Conservation (phyloP, 2,329 filamentous ascomycete species). For the Cucurbitaria berberidis region DNA sequence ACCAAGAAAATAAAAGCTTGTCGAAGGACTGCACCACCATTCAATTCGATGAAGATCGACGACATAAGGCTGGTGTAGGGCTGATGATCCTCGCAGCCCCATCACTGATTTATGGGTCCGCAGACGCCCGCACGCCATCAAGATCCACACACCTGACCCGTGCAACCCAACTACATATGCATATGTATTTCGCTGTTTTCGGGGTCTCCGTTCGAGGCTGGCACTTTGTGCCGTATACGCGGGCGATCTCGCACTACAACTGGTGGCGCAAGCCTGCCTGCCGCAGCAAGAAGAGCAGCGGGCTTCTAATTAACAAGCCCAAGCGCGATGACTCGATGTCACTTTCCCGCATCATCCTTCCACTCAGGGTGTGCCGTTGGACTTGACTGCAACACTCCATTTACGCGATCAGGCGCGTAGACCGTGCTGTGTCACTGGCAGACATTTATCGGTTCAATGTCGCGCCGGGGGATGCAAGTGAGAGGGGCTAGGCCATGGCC, state of each 20-base stretch:
- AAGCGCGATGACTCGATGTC: not conserved
- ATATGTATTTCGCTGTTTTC: too few species aligned
- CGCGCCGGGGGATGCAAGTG: not conserved
- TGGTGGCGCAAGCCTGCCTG: not conserved
- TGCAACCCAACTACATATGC: too few species aligned
- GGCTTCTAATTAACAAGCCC: not conserved
- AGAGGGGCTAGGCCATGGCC: not conserved
- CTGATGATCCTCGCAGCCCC: constrained; percentile 9
- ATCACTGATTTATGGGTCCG: not conserved
- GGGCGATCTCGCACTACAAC: not conserved
- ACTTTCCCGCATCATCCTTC: not conserved
- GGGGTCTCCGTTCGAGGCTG: too few species aligned
- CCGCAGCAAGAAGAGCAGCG: not conserved
- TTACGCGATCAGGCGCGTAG: not conserved
- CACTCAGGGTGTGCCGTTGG: not conserved
- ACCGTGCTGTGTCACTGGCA: not conserved
- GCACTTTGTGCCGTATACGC: not conserved
- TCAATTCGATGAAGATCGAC: constrained; percentile 14
- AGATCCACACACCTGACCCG: too few species aligned
- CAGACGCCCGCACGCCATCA: too few species aligned
- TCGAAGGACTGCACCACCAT: constrained; percentile 1
- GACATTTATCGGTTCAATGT: not conserved
- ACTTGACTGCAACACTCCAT: not conserved
- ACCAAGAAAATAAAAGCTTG: constrained; percentile 3
- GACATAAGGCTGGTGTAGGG: too few species aligned